phyloP scores from a whole-genome alignment of 306 rosid genomes.

The Adenanthera pavonina region DNA sequence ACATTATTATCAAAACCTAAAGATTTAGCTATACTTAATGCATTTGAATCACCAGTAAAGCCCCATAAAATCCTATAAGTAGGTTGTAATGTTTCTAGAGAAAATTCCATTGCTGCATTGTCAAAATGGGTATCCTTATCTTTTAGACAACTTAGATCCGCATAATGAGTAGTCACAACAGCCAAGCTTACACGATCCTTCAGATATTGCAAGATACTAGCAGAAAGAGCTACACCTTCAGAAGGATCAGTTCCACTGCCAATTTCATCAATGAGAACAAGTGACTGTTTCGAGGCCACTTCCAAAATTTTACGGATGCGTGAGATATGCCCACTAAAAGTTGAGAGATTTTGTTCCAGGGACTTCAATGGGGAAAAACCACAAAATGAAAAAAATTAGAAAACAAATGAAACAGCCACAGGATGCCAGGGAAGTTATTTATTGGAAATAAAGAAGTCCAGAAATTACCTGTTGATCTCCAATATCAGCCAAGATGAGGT shows the following conservation, averaged over 20 bases:
- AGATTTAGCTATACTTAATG: constrained; percentile 81
- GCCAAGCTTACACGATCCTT: constrained; percentile 76
- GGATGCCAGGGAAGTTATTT: constrained; percentile 35
- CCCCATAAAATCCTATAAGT: constrained; percentile 94
- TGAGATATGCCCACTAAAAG: constrained; percentile 94
- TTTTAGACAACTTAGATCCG: constrained; percentile 80
- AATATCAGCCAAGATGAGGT: constrained; percentile 86
- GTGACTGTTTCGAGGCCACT: constrained; percentile 76
- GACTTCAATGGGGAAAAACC: constrained; percentile 67
- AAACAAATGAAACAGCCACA: constrained; percentile 44
- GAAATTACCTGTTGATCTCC: constrained; percentile 94
- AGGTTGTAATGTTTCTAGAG: constrained; percentile 74
- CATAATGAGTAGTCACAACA: constrained; percentile 91
- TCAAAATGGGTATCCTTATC: constrained; percentile 71
- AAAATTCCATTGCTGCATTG: constrained; percentile 96
- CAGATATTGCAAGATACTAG: constrained; percentile 85
- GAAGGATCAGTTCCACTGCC: constrained; percentile 98
- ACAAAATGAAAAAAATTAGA: constrained; percentile 52
- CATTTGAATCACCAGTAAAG: constrained; percentile 85
- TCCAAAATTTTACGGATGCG: constrained; percentile 72
- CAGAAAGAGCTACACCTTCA: constrained; percentile 97
- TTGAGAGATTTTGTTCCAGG: constrained; percentile 95
- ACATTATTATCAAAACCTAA: constrained; percentile 76
- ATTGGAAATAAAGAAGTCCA: constrained; percentile 43
- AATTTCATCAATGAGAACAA: constrained; percentile 93